Evolutionary conservation across 441 rosid genomes (phyloP).

Genomic region (Pelargonium australe): DNA sequence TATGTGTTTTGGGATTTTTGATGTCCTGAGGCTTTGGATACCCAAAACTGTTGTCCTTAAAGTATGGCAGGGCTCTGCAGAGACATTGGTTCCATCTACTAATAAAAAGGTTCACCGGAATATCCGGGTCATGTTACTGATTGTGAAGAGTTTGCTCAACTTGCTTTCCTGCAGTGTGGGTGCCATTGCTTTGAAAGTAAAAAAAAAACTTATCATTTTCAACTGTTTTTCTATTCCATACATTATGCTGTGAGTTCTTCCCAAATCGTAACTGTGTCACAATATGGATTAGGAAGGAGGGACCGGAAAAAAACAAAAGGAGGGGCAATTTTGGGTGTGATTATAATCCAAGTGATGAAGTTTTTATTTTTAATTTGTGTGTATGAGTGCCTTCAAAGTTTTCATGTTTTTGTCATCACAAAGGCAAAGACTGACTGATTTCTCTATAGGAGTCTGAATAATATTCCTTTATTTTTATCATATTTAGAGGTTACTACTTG

Average conservation of each 20-base stretch:
- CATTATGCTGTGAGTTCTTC: background rate
- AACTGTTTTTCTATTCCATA: conserved; percentile 2
- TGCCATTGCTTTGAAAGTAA: too few species aligned
- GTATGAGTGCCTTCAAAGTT: background rate
- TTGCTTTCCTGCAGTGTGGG: background rate
- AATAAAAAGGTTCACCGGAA: background rate
- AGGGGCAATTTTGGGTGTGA: background rate
- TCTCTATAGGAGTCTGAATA: background rate
- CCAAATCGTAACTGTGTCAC: background rate
- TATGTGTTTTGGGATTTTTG: too few species aligned
- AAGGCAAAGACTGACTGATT: background rate
- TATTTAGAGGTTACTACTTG: background rate
- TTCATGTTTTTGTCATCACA: background rate
- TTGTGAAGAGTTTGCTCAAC: background rate
- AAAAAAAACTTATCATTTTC: background rate
- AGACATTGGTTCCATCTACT: too few species aligned
- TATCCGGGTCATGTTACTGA: background rate
- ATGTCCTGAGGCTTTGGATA: too few species aligned
- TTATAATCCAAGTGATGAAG: background rate
- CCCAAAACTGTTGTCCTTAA: too few species aligned
- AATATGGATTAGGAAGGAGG: background rate
- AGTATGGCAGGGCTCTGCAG: too few species aligned
- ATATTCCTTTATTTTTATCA: background rate
- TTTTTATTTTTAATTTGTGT: background rate
- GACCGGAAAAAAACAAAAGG: background rate